Evolutionary conservation across 352 stramenopile species (phyloP), one percentile per base, ranked within the genome.

Genomic region (Pythium vanterpoolii): DNA sequence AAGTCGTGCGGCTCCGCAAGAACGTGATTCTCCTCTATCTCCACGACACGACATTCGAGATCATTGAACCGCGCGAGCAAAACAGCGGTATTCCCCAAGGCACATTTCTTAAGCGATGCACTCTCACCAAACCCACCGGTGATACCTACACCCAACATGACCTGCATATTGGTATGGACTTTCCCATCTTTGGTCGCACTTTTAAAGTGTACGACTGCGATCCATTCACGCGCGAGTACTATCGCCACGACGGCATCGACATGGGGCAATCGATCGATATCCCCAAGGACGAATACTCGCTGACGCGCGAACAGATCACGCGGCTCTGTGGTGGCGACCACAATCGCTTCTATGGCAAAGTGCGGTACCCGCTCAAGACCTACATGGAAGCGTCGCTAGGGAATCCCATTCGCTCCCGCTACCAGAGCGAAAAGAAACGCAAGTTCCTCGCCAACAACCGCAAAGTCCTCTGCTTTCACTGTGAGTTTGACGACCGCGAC

Each of bases 51-150:
- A 96, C 82, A 23, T 90, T 96, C 36, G 75, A 96, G 73, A 94
- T 97, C 57, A 86, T 90, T 47, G 90, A 97, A 69, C 73, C 84
- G 28, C 79, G 77, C 34, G 66, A 77, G 5, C 57, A 74, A 38
- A 97, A 97, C 72, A 93, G 80, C 52, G 90, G 90, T 9, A 91
- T 96, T 31, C 76, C 77, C 4, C 85, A 96, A 38, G 89, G 89
- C 26, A 94, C 73, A 10, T 96, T 95, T 28, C 76, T 96, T 56
- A 93, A 95, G 64, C 67, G 83, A 19, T 77, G 78, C 33, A 71
- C 79, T n/a, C 68, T 95, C 4, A 66, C 60, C 38, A 89, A 87
- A 45, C 69, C 77, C 21, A 78, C 81, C 33, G 77, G 86, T 11
- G 52, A 60, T 7, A 45, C 78, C 7, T 91, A 90, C 51, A 54